Evolutionary conservation across 805 yeast species (phyloP), one percentile per base, ranked within the genome.

Genomic region (Priceomyces carsonii): DNA sequence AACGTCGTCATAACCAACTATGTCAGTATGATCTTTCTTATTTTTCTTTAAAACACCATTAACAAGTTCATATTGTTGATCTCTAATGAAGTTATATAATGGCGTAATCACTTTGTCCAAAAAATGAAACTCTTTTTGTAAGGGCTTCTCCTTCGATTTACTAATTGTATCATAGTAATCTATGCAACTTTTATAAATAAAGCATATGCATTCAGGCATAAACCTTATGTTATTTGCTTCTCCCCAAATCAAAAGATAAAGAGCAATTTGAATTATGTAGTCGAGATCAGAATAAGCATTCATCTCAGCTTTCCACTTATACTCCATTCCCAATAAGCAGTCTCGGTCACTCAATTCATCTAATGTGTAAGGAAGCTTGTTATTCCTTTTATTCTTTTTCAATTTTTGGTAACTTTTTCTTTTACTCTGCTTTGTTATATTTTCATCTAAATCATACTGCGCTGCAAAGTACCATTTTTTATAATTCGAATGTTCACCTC

Each of bases 381-480:
- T 70, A 69, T 49, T 36, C 55, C 57, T 57, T 52, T 32, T 66
- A 51, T 31, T 36, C 38, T 39, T 37, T 17, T 29, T 26, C 35
- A 32, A 35, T 14, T 40, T 35, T 10, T 34, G 31, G 25, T 35
- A 62, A 36, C 68, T 67, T 6, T 79, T 53, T 58, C 39, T 43
- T 22, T 36, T 39, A 18, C 75, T 73, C 51, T 71, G 68, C 40
- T 72, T 64, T 53, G 74, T 71, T 27, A 78, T 62, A 35, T 76
- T 82, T 36, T 78, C 84, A 60, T 89, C 96, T 31, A 83, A 60
- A 45, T 82, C 89, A 23, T 84, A 64, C 59, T 82, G 87, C 6
- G 95, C 87, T 29, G 95, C 87, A 61, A 90, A 85, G 57, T 80
- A 88, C 98, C 98, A 91, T 59, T 85, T 88, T 52, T 82, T 77